These are phyloP conservation scores for Coprinopsis sp. DNA, from an alignment of 768 basidiomycete species.

Conservation along the genomic window DNA sequence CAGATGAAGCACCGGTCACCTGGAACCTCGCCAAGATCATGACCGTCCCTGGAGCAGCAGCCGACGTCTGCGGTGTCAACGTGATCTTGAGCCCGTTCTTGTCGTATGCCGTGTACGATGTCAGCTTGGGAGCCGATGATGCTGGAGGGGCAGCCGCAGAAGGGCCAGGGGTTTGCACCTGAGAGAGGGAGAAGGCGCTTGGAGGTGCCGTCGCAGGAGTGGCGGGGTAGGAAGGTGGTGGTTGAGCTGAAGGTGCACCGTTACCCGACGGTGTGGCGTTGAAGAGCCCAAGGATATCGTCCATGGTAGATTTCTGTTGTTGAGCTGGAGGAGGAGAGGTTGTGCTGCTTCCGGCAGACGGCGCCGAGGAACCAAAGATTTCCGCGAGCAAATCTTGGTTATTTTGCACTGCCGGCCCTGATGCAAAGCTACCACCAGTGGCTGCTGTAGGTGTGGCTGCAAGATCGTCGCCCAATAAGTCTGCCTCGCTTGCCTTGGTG, in stretches of 20 bases:
- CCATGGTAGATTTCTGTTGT: slow-evolving; percentile 57
- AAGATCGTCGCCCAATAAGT: slow-evolving; percentile 81
- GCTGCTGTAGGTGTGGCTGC: slow-evolving; percentile 31
- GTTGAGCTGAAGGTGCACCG: slow-evolving; percentile 22
- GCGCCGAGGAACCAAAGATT: slow-evolving; percentile 67
- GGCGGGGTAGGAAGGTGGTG: slow-evolving; percentile 17
- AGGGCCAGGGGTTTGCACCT: slow-evolving; percentile 32
- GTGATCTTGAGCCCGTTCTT: slow-evolving; percentile 88
- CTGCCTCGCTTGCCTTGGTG: slow-evolving; percentile 76
- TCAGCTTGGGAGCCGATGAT: slow-evolving; percentile 58
- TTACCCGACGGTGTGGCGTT: slow-evolving; percentile 40
- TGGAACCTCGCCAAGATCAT: slow-evolving; percentile 90
- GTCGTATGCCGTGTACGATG: slow-evolving; percentile 84
- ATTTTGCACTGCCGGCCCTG: slow-evolving; percentile 42
- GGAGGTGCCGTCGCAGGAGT: slow-evolving; percentile 20
- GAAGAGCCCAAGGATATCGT: slow-evolving; percentile 92
- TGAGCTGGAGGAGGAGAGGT: slow-evolving; percentile 38
- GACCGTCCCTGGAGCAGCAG: slow-evolving; percentile 80
- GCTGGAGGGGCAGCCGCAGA: slow-evolving; percentile 50
- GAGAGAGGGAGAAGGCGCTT: slow-evolving; percentile 33
- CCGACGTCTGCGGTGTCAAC: slow-evolving; percentile 80
- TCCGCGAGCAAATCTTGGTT: slow-evolving; percentile 89
- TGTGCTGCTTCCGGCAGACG: slow-evolving; percentile 15
- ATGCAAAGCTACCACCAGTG: slow-evolving; percentile 36
- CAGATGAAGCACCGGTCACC: slow-evolving; percentile 48